Evolutionary conservation across 2,329 filamentous ascomycete genomes (phyloP), one percentile per base, ranked within the genome.

Genomic region (Aspergillus versicolor): DNA sequence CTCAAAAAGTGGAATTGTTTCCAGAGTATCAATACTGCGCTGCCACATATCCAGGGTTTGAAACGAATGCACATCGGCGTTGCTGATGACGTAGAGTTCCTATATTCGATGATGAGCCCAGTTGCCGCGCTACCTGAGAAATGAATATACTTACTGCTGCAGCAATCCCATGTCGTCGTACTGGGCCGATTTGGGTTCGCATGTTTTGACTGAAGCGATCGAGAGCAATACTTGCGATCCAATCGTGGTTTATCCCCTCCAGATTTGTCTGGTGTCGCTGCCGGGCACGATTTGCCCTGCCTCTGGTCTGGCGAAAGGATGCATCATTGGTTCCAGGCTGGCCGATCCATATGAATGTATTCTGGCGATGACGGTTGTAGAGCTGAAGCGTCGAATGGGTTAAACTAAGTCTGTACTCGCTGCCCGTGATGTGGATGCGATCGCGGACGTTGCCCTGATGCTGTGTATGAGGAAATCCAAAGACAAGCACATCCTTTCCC

Each of bases 321-420:
- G 22, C n/a, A 21, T 22, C 22, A 40, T 52, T 22, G 21, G 13
- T 52, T 4, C 38, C 49, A 9, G 49, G 49, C 21, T 44, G 49
- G 5, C 49, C 38, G 15, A 43, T 52, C 49, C 38, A 52, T n/a
- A 52, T 52, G n/a, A 52, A 52, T 12, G 49, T 52, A 34, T 52
- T 52, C 19, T 19, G 27, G 7, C 49, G 17, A 12, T 52, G 38
- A 12, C 38, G 32, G 22, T 52, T 37, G 13, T 43, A 52, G 2
- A 52, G 49, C 42, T 52, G 38, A 5, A 52, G 34, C 7, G 32
- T 32, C 13, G 44, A 22, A 17, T 47, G 44, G 32, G n/a, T 32
- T 15, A 32, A 47, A 30, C 32, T 13, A 5, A 47, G 24, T 24
- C 27, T 47, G 44, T 32, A 47, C 27, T 47, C 44, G 44, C 4